phyloP scores from a whole-genome alignment of 768 basidiomycete genomes.

The Gymnopilus dilepis region DNA sequence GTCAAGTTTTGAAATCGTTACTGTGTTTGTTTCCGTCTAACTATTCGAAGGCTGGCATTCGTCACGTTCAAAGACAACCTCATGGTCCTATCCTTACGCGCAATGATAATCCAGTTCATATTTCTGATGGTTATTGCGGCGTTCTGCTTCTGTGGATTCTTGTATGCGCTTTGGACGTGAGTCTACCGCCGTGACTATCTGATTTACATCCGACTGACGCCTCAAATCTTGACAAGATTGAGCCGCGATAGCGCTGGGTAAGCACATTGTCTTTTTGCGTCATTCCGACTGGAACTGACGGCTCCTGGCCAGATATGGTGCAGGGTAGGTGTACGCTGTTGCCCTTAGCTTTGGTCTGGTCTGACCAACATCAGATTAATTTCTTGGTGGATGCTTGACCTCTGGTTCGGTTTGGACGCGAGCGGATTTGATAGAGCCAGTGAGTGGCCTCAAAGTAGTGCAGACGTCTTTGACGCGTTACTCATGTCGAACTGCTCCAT shows the following conservation, averaged over 20 bases:
- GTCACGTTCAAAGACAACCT: slow-evolving; percentile 84
- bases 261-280: slow-evolving; percentile 21
- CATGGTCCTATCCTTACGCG: slow-evolving; percentile 82
- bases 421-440: slow-evolving; percentile 84
- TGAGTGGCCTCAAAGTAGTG: slow-evolving; percentile 41
- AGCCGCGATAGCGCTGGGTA: slow-evolving; percentile 65
- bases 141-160: slow-evolving; percentile 91
- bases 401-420: slow-evolving; percentile 96
- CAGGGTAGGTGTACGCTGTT: slow-evolving; percentile 29
- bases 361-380: slow-evolving; percentile 43
- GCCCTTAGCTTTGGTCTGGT: neutral
- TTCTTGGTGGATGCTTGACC: slow-evolving; percentile 94
- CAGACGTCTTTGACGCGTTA: neutral
- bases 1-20: too few relatives aligned
- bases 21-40: too few relatives aligned
- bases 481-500: neutral
- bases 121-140: slow-evolving; percentile 84
- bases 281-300: neutral
- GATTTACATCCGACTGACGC: slow-evolving; percentile 1
- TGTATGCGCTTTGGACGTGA: slow-evolving; percentile 93
- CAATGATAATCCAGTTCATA: slow-evolving; percentile 92
- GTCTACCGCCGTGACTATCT: slow-evolving; percentile 35
- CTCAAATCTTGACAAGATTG: slow-evolving; percentile 48
- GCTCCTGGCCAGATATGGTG: slow-evolving; percentile 30
- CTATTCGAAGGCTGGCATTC: slow-evolving; percentile 86